Percentiles rank a stretch among this genome's conserved stretches.
These are phyloP conservation scores for Achaetomium macrosporum DNA, from an alignment of 2,329 filamentous ascomycete species.

Conservation along the genomic window DNA sequence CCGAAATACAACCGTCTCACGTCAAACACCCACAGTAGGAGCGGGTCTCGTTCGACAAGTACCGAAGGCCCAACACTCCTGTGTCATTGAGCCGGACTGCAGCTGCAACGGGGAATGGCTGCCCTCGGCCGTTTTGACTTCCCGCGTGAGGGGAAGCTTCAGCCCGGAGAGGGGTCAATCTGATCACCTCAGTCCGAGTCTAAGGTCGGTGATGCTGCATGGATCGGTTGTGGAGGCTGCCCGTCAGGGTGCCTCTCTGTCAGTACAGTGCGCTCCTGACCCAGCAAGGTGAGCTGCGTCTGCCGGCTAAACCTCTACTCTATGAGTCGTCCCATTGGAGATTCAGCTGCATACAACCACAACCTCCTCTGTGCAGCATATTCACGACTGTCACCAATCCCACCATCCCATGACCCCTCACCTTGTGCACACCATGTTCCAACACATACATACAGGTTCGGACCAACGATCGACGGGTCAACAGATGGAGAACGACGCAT, in stretches of 20 bases:
- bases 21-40: not conserved
- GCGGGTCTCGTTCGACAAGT: not conserved
- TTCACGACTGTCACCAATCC: too few species aligned
- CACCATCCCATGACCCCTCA: not conserved
- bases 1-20: slow-evolving; percentile 23
- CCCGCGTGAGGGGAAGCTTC: slow-evolving; percentile 9
- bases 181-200: not conserved
- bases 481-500: not conserved
- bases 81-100: slow-evolving; percentile 2
- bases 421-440: not conserved
- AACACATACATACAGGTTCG: not conserved
- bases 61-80: slow-evolving; percentile 8
- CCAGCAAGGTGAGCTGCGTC: not conserved
- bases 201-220: not conserved
- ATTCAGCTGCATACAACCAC: not conserved
- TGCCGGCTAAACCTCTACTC: slow-evolving; percentile 7
- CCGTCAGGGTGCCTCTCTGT: not conserved
- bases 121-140: not conserved
- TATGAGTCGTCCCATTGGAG: not conserved
- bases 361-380: too few species aligned
- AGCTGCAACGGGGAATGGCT: not conserved
- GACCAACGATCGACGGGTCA: slow-evolving; percentile 2
- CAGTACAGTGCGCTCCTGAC: not conserved
- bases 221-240: not conserved
- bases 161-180: not conserved